Evolutionary conservation across 2,329 filamentous ascomycete genomes (phyloP).

Genomic region (Alternaria hordeiaustralica): DNA sequence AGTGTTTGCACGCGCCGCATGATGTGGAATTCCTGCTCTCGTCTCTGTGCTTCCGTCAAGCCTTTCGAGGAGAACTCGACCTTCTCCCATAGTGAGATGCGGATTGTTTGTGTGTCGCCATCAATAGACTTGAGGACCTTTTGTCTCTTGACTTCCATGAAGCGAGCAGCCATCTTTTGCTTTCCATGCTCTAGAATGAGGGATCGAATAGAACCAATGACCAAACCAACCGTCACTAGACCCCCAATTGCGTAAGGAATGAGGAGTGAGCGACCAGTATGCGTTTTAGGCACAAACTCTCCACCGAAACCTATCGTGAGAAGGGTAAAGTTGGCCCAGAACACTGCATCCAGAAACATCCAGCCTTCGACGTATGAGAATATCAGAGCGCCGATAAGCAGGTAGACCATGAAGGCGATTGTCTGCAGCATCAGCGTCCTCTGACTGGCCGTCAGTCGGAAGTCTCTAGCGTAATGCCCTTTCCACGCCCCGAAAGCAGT

Average conservation of each 20-base stretch:
- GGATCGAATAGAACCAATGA: constrained; percentile 60
- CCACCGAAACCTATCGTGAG: constrained; percentile 63
- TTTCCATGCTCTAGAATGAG: constrained; percentile 59
- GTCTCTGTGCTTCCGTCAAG: constrained; percentile 47
- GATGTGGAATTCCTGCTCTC: constrained; percentile 57
- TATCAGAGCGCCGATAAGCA: constrained; percentile 56
- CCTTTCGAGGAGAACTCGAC: constrained; percentile 52
- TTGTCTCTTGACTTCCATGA: constrained; percentile 57
- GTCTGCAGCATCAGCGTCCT: constrained; percentile 63
- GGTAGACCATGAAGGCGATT: constrained; percentile 57
- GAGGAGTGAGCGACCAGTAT: constrained; percentile 57
- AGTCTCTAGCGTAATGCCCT: constrained; percentile 63
- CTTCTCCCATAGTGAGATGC: constrained; percentile 50
- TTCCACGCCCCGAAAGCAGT: constrained; percentile 63
- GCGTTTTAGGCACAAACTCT: constrained; percentile 57
- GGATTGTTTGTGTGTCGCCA: constrained; percentile 50
- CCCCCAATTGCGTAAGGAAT: constrained; percentile 64
- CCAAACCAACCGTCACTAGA: constrained; percentile 62
- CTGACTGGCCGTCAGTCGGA: constrained; percentile 63
- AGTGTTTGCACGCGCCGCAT: constrained; percentile 51
- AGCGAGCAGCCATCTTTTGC: constrained; percentile 58
- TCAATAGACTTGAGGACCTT: constrained; percentile 51
- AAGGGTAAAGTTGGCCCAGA: constrained; percentile 63
- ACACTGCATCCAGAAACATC: constrained; percentile 61
- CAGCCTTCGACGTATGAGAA: constrained; percentile 60